phyloP scores from a whole-genome alignment of 495 filamentous ascomycete genomes.

The Trichoderma virens region DNA sequence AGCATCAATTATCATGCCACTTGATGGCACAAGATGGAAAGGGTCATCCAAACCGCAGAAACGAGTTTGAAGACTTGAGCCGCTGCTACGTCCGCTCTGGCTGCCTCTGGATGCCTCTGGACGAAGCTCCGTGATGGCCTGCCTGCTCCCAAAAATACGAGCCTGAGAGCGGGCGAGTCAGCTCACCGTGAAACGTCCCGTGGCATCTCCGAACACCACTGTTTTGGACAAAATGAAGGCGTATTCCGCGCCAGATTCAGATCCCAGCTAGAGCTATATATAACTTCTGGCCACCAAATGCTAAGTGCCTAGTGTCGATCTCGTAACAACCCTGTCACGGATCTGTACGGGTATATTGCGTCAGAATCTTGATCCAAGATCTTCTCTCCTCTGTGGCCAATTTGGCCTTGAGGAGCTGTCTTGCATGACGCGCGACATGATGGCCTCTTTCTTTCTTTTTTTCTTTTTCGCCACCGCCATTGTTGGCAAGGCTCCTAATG shows the following conservation, averaged over 20 bases:
- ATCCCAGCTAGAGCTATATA: neutral
- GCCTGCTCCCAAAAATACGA: no score
- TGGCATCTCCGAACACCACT: neutral
- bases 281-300: neutral
- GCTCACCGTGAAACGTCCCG: neutral
- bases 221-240: neutral
- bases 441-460: neutral
- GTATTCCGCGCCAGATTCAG: neutral
- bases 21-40: neutral
- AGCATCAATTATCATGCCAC: neutral
- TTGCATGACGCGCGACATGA: neutral
- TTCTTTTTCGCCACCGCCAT: neutral
- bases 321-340: slow-evolving; percentile 6
- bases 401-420: neutral
- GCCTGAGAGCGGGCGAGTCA: neutral
- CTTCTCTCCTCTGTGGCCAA: neutral
- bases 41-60: neutral
- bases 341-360: slow-evolving; percentile 7
- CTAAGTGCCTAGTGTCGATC: slow-evolving; percentile 5
- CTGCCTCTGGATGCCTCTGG: no score
- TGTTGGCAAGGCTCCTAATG: neutral
- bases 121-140: no score
- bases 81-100: neutral
- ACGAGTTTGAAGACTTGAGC: neutral
- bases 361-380: slow-evolving; percentile 7